Percentiles rank a stretch among this genome's conserved stretches.
Evolutionary conservation across 768 basidiomycete genomes (phyloP).

Genomic region (Rhodotorula kratochvilovae): DNA sequence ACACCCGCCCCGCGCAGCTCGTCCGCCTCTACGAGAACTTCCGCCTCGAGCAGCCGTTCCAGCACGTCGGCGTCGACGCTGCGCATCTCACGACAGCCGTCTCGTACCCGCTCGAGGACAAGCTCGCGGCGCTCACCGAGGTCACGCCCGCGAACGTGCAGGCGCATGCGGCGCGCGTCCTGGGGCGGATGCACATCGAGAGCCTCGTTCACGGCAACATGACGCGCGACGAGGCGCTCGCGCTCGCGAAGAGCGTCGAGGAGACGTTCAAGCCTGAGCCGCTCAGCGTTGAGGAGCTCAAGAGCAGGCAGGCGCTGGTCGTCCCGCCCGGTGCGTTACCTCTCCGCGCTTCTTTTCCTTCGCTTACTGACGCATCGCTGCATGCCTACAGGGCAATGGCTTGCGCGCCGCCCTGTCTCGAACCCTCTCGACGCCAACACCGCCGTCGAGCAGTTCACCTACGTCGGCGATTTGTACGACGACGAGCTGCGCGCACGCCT

Average conservation of each 20-base stretch:
- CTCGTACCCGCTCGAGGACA: constrained; percentile 73
- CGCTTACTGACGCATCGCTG: no score
- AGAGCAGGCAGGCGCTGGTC: constrained; percentile 55
- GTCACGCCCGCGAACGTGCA: constrained; percentile 68
- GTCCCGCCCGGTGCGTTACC: constrained; percentile 63
- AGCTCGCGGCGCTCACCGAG: constrained; percentile 62
- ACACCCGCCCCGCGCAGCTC: constrained; percentile 51
- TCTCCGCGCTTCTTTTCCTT: no score
- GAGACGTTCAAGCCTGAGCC: constrained; percentile 58
- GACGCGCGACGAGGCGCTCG: constrained; percentile 71
- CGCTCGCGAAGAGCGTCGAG: constrained; percentile 68
- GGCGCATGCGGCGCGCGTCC: constrained; percentile 56
- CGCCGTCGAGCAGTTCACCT: constrained; percentile 75
- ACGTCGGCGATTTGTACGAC: constrained; percentile 67
- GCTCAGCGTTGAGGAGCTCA: constrained; percentile 58
- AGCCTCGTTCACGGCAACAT: constrained; percentile 81
- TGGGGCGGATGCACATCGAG: constrained; percentile 64
- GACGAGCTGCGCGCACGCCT: constrained; percentile 62
- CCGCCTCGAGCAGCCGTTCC: constrained; percentile 75
- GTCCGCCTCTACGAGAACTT: constrained; percentile 80
- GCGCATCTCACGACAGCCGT: constrained; percentile 66
- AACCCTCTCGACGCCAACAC: constrained; percentile 86
- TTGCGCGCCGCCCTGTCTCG: constrained; percentile 63
- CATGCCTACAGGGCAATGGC: constrained; percentile 59
- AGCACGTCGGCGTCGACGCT: constrained; percentile 69